Conservation (phyloP, 768 basidiomycete genomes). For the Boletus edulis region DNA sequence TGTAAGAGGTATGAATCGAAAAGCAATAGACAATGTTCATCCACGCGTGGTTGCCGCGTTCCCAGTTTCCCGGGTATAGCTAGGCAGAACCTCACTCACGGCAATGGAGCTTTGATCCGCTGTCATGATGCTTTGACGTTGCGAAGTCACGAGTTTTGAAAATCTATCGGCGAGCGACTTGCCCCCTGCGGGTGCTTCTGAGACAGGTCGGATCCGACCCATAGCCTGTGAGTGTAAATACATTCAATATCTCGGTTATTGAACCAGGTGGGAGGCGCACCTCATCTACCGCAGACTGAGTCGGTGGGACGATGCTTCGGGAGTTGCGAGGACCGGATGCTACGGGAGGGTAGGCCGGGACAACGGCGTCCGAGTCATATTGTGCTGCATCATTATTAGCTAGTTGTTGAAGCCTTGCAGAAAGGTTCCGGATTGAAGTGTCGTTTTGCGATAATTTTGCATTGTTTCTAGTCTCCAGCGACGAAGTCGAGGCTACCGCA, state of each 20-base stretch:
- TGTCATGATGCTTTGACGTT: conserved; percentile 1
- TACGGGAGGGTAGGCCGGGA: background rate
- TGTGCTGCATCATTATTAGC: background rate
- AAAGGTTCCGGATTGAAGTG: background rate
- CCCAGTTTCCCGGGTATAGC: conserved; percentile 20
- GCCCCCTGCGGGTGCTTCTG: conserved; percentile 19
- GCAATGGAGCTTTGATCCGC: conserved; percentile 12
- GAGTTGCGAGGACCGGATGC: conserved; percentile 11
- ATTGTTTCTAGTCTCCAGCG: conserved; percentile 15
- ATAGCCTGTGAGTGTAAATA: background rate
- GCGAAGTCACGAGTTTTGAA: conserved; percentile 10
- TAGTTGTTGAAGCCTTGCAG: conserved; percentile 7
- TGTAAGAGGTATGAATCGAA: background rate
- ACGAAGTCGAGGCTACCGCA: conserved; percentile 10
- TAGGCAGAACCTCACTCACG: conserved; percentile 19
- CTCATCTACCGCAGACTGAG: conserved; percentile 13
- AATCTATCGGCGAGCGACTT: conserved; percentile 1
- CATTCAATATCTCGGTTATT: background rate
- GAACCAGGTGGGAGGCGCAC: conserved; percentile 2
- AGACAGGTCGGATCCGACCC: conserved; percentile 20
- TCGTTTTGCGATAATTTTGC: conserved; percentile 9
- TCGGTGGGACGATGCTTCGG: background rate
- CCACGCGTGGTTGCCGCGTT: background rate
- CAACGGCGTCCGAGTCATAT: background rate
- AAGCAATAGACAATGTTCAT: background rate